These are phyloP conservation scores for Didymella keratinophila DNA, from an alignment of 2,329 filamentous ascomycete genomes.

Conservation along the genomic window DNA sequence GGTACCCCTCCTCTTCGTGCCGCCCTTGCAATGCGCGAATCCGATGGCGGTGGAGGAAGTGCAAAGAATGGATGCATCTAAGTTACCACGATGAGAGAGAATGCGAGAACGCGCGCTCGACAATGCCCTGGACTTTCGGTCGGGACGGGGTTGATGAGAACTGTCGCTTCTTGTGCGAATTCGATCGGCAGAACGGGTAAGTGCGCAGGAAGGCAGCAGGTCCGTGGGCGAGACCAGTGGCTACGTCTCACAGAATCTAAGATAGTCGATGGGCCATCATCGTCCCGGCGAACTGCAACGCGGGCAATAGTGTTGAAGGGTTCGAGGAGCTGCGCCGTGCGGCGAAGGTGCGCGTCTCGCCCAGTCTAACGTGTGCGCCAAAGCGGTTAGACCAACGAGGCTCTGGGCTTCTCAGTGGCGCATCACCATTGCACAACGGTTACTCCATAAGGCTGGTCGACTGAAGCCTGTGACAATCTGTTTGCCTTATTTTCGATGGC, in stretches of 20 bases:
- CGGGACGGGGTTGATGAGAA: constrained; percentile 13
- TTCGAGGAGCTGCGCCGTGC: neutral
- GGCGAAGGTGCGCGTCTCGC: constrained; percentile 23
- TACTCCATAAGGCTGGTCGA: neutral
- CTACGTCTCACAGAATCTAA: constrained; percentile 21
- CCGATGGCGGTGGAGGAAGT: neutral
- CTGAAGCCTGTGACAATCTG: neutral
- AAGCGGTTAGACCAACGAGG: constrained; percentile 1
- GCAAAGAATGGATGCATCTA: neutral
- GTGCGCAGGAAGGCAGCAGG: constrained; percentile 19
- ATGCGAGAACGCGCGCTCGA: neutral
- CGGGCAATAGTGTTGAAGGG: neutral
- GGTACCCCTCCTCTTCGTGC: constrained; percentile 11
- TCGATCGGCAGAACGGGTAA: constrained; percentile 19
- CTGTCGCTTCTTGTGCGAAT: constrained; percentile 11
- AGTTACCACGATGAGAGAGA: neutral
- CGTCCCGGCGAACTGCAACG: constrained; percentile 7
- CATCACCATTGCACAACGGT: neutral
- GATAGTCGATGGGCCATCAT: constrained; percentile 12
- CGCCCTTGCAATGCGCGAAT: neutral
- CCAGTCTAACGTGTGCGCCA: constrained; percentile 9
- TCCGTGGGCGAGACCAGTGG: constrained; percentile 7
- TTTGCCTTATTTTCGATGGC: neutral
- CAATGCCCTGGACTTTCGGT: constrained; percentile 5
- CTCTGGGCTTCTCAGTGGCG: neutral